These are phyloP conservation scores for Cordyceps javanica DNA, from an alignment of 2,329 filamentous ascomycete species.

Conservation along the genomic window DNA sequence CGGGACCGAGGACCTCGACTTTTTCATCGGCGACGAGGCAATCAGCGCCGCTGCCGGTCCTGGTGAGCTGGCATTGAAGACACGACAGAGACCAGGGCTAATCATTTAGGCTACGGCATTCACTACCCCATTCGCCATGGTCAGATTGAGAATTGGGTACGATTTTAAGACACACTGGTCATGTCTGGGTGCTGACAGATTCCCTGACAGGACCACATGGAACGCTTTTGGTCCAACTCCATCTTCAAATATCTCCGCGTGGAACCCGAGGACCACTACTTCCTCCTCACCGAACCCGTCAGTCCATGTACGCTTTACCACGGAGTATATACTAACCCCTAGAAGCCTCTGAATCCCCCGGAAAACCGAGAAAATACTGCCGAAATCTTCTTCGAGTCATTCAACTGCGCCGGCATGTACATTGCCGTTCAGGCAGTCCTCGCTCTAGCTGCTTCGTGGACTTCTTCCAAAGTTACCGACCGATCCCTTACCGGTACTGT, in stretches of 20 bases:
- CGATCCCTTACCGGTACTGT: constrained; percentile 94
- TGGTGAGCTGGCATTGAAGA: constrained; percentile 42
- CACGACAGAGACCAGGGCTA: constrained; percentile 14
- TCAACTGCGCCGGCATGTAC: constrained; percentile 98
- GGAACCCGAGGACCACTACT: constrained; percentile 97
- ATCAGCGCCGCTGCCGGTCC: constrained; percentile 77
- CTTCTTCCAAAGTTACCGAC: constrained; percentile 94
- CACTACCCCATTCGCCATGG: constrained; percentile 98
- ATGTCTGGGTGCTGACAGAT: constrained; percentile 23
- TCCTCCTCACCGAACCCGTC: constrained; percentile 94
- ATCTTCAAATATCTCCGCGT: constrained; percentile 99
- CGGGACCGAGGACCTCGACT: constrained; percentile 95
- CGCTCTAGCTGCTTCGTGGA: constrained; percentile 95
- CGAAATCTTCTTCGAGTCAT: constrained; percentile 99
- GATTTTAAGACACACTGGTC: constrained; percentile 20
- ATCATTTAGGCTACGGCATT: constrained; percentile 71
- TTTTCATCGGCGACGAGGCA: constrained; percentile 97
- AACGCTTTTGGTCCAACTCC: constrained; percentile 99
- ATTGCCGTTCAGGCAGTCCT: constrained; percentile 98
- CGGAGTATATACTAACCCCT: constrained; percentile 14
- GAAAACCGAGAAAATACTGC: constrained; percentile 99
- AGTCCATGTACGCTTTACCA: constrained; percentile 25
- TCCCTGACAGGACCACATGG: constrained; percentile 98
- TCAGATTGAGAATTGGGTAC: constrained; percentile 97
- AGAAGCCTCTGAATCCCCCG: constrained; percentile 86